These are phyloP conservation scores for Tephrocybe sp. DNA, from an alignment of 768 basidiomycete genomes.

Conservation along the genomic window DNA sequence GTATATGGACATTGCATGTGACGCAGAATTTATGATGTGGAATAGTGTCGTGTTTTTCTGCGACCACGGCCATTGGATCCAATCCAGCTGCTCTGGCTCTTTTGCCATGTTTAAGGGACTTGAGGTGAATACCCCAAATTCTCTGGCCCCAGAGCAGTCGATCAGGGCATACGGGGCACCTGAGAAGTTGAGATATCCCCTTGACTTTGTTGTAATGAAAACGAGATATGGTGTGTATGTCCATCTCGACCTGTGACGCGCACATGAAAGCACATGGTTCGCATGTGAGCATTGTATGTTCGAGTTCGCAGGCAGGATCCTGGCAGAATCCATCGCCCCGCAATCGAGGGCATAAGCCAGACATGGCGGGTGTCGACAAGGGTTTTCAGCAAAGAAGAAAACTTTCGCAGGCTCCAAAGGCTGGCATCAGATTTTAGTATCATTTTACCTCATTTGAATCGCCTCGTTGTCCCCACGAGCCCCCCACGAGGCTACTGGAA, in stretches of 20 bases:
- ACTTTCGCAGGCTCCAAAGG: background rate
- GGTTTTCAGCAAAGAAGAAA: too few species aligned
- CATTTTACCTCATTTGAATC: too few species aligned
- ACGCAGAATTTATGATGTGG: slow-evolving; percentile 23
- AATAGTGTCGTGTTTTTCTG: slow-evolving; percentile 23
- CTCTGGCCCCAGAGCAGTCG: slow-evolving; percentile 3
- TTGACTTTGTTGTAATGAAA: slow-evolving; percentile 16
- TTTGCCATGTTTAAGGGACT: slow-evolving; percentile 8
- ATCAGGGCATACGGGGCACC: slow-evolving; percentile 13
- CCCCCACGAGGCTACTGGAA: too few species aligned
- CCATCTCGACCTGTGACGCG: slow-evolving; percentile 10
- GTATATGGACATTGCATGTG: slow-evolving; percentile 25
- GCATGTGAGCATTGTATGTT: slow-evolving; percentile 18
- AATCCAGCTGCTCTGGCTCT: background rate
- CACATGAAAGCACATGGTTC: slow-evolving; percentile 22
- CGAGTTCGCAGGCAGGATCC: slow-evolving; percentile 8
- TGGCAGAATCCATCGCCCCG: slow-evolving; percentile 18
- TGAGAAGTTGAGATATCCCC: slow-evolving; percentile 6
- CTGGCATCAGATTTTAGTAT: too few species aligned
- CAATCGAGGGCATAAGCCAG: slow-evolving; percentile 17
- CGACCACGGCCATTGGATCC: slow-evolving; percentile 20
- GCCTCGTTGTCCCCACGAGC: too few species aligned
- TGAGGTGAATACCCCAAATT: slow-evolving; percentile 6
- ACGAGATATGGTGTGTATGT: slow-evolving; percentile 11
- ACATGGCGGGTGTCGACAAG: background rate